Conservation (phyloP, 495 filamentous ascomycete species). For the Physcia stellaris region DNA sequence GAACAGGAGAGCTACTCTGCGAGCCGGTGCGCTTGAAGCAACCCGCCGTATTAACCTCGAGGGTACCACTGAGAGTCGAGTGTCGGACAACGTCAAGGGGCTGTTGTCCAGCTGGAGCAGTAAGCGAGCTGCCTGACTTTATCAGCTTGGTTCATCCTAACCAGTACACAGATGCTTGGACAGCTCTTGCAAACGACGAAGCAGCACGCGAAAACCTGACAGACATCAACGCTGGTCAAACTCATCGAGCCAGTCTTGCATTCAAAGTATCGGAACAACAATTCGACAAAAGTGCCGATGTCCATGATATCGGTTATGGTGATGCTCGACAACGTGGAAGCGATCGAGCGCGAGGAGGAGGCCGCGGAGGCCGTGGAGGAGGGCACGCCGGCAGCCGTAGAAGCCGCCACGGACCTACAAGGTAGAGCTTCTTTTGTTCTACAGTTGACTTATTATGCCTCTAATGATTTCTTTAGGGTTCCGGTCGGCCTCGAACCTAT, state of each 20-base stretch:
- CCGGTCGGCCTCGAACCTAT: too few species aligned
- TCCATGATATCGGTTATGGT: neutral
- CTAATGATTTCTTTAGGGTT: neutral
- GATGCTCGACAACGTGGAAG: too few species aligned
- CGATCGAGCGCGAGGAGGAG: neutral
- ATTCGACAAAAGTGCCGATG: neutral
- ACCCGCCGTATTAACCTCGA: neutral
- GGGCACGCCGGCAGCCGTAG: neutral
- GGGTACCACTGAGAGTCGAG: neutral
- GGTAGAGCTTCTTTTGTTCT: neutral
- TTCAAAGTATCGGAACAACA: too few species aligned
- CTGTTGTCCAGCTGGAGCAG: constrained; percentile 1
- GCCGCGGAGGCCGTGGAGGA: constrained; percentile 6
- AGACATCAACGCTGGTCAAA: constrained; percentile 12
- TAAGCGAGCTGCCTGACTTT: constrained; percentile 2
- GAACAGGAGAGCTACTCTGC: too few species aligned
- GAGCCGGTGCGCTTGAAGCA: too few species aligned
- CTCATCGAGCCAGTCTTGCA: constrained; percentile 4
- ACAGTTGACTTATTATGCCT: neutral
- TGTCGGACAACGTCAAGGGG: neutral
- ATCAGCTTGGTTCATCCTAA: neutral
- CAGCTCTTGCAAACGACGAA: constrained; percentile 7
- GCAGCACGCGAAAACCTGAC: constrained; percentile 5
- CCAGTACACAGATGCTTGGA: constrained; percentile 6
- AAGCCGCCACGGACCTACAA: neutral